Percentiles rank a stretch among this genome's conserved stretches.
phyloP scores from a whole-genome alignment of 257 asterid genomes.

The Gentiana straminea region DNA sequence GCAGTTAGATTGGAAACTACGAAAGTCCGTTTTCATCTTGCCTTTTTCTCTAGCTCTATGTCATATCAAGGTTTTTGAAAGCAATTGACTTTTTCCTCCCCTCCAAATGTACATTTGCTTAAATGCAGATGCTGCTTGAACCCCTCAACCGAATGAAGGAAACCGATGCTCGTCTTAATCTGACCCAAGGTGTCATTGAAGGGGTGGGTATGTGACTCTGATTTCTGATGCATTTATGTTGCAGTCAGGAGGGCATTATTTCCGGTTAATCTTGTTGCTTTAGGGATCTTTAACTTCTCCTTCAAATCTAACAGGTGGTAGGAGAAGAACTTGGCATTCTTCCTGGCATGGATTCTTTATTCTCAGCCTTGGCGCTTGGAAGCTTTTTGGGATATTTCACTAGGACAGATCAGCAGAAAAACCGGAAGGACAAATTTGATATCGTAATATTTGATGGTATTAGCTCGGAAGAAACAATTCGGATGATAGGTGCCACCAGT shows the following conservation, averaged over 20 bases:
- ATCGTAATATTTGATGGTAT: constrained; percentile 70
- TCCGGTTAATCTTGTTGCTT: not conserved
- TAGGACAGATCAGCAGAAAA: constrained; percentile 19
- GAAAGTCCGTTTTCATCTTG: constrained; percentile 33
- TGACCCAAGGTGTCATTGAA: constrained; percentile 97
- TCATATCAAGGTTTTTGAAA: constrained; percentile 6
- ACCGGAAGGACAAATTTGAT: constrained; percentile 40
- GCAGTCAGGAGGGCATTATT: not conserved
- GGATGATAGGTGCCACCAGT: constrained; percentile 77
- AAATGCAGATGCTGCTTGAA: constrained; percentile 80
- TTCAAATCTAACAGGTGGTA: constrained; percentile 49
- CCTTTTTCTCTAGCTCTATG: constrained; percentile 10
- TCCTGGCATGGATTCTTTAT: constrained; percentile 98
- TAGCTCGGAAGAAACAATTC: constrained; percentile 77
- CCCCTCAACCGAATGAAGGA: constrained; percentile 79
- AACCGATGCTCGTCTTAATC: constrained; percentile 76
- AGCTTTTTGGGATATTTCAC: constrained; percentile 41
- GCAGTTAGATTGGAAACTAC: constrained; percentile 86
- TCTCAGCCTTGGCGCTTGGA: constrained; percentile 70
- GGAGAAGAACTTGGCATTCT: constrained; percentile 97
- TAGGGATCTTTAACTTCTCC: constrained; percentile 13
- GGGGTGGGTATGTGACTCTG: constrained; percentile 73
- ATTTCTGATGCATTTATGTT: not conserved
- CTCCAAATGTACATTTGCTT: constrained; percentile 12
- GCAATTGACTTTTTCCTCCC: constrained; percentile 9